Percentiles rank a stretch among this genome's conserved stretches.
Conservation (phyloP, 2,329 filamentous ascomycete genomes). For the Penicillium sp. region DNA sequence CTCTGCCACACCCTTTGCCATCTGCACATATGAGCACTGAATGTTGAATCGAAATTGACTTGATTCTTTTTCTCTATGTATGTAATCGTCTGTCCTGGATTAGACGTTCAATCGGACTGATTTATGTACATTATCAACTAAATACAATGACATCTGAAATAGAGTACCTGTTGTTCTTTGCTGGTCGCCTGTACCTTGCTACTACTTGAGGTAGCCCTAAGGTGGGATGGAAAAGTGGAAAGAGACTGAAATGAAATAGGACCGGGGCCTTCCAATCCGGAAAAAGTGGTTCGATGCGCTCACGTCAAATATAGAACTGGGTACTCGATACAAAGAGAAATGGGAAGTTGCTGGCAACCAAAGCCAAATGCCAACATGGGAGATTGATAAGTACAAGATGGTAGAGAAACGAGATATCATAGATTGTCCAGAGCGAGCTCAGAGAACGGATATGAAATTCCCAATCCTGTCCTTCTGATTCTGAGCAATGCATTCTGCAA, state of each 20-base stretch:
- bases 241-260: constrained; percentile 22
- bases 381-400: constrained; percentile 21
- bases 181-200: no score
- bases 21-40: constrained; percentile 24
- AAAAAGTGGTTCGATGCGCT: constrained; percentile 28
- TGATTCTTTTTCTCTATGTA: constrained; percentile 5
- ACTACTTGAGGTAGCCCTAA: constrained; percentile 14
- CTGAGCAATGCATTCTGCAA: constrained; percentile 98
- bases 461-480: constrained; percentile 99
- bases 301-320: constrained; percentile 31
- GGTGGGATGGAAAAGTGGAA: constrained; percentile 16
- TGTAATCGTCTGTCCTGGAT: constrained; percentile 1
- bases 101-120: constrained; percentile 7
- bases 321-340: constrained; percentile 30
- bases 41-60: constrained; percentile 10
- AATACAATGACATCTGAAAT: no score
- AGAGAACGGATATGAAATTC: constrained; percentile 99
- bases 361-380: constrained; percentile 17
- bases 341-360: constrained; percentile 15
- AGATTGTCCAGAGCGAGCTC: constrained; percentile 28
- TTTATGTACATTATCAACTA: background rate
- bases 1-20: constrained; percentile 25
- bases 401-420: constrained; percentile 13
- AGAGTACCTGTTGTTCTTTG: no score
- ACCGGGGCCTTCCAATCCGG: constrained; percentile 13